Base-by-base conservation (phyloP, 495 filamentous ascomycete species). In the Arthonia radiata region DNA sequence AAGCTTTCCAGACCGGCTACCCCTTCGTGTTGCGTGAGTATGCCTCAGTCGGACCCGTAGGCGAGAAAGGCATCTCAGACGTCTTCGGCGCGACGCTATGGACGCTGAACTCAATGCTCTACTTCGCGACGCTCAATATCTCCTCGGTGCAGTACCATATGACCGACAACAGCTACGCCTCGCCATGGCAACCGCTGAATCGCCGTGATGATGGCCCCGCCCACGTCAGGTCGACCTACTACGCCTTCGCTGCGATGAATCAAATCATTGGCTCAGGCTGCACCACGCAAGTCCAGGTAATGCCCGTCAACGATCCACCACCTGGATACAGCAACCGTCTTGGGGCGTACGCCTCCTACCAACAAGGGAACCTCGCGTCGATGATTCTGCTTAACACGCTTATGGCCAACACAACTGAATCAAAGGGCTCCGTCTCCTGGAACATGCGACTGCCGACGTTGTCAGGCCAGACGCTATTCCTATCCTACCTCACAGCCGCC, bases 71-170 rank as follows among this genome's bases (percentile, higher is more conserved):
- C 18, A 35, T 41, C 1, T 37, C 35, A 6, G 31, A 43, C 18
- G 29, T 33, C 5, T 45, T 42, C 23, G 37, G 37, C 27, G 27
- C 39, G 15, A 26, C 37, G 2, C 30, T 45, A 8, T 45, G 37
- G 39, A 35, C 34, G 13, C 21, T 45, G 13, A 41, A 45, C 19
- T 45, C 39, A 31, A 24, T 41, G 19, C 33, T 40, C 0, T 45
- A 43, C 28, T 31, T 42, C 4, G 41, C 48, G 0, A 40, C 33
- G n/a, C 30, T 46, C 10, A 42, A 44, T 25, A 38, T 51, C 22
- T 25, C 39, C 0, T 40, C 43, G 2, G 40, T 51, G 5, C 39
- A 44, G 11, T 35, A 49, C 33, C 48, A 51, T 41, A 50, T 50
- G 47, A 49, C 44, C 10, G 40, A 46, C 31, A 46, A 44, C 37